Percentiles rank a stretch among this genome's conserved stretches.
Conservation (phyloP, 139 green algal species). For the Axilococcus clingmanii region DNA sequence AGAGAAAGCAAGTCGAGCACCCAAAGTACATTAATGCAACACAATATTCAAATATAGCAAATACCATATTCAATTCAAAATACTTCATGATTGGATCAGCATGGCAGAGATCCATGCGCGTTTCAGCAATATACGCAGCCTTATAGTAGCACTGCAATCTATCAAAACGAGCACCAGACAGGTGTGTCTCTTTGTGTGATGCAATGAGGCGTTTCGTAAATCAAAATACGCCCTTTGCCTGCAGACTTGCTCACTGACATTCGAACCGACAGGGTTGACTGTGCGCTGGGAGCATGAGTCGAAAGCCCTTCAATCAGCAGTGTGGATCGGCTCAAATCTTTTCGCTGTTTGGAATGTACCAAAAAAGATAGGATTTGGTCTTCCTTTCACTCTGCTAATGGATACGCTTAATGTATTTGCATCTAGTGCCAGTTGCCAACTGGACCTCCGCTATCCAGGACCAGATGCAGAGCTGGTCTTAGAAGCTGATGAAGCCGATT, state of each 20-base stretch:
- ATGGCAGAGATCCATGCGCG: no score
- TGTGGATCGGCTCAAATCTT: slow-evolving; percentile 15
- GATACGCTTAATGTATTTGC: slow-evolving; percentile 13
- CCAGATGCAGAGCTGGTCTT: slow-evolving; percentile 10
- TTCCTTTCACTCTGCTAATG: slow-evolving; percentile 7
- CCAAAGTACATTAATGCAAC: no score
- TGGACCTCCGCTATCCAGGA: slow-evolving; percentile 16
- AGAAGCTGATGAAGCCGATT: not conserved
- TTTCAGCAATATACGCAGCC: no score
- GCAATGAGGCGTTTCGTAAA: no score
- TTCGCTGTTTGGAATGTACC: slow-evolving; percentile 6
- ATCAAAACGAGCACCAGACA: not conserved
- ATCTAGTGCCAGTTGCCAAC: slow-evolving; percentile 4
- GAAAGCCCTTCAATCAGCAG: slow-evolving; percentile 20
- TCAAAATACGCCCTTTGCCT: no score
- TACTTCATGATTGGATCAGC: no score
- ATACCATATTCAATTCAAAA: no score
- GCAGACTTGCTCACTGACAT: slow-evolving; percentile 1
- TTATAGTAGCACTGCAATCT: slow-evolving; percentile 1
- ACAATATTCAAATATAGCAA: no score
- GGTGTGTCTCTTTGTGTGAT: no score
- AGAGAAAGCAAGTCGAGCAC: slow-evolving; percentile 83
- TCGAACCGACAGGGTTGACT: not conserved
- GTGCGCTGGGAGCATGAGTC: slow-evolving; percentile 3
- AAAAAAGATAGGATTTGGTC: not conserved